Percentiles rank a stretch among this genome's conserved stretches.
phyloP scores from a whole-genome alignment of 1,284 basidiomycete genomes.

The Malassezia furfur region DNA sequence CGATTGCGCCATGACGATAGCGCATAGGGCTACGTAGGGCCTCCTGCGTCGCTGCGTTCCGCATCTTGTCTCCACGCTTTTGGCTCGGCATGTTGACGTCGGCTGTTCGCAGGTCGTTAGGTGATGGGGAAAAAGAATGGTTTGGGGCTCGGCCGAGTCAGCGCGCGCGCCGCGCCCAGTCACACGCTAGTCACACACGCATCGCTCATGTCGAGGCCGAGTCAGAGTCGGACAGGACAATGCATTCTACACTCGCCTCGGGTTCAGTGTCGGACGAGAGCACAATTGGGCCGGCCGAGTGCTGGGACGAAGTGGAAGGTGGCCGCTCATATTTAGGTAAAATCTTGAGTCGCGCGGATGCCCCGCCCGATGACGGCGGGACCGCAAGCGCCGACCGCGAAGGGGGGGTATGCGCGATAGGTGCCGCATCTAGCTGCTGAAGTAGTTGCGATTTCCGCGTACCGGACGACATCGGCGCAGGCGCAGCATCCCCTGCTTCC shows the following conservation, averaged over 20 bases:
- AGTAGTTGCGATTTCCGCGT: constrained; percentile 5
- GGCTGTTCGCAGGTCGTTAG: neutral
- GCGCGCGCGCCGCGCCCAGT: neutral
- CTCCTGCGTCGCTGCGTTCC: constrained; percentile 22
- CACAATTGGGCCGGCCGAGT: neutral
- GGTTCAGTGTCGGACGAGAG: constrained; percentile 1
- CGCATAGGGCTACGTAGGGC: constrained; percentile 20
- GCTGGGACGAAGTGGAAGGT: neutral
- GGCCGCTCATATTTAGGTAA: neutral
- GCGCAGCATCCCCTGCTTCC: too few relatives aligned
- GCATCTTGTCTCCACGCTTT: constrained; percentile 19
- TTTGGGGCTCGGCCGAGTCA: constrained; percentile 5
- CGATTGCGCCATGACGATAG: constrained; percentile 20
- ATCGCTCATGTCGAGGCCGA: neutral
- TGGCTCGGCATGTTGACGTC: constrained; percentile 14
- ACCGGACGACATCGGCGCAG: neutral
- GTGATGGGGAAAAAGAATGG: neutral
- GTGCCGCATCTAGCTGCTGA: neutral
- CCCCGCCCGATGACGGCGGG: neutral
- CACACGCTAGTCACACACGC: neutral
- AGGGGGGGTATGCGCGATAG: neutral
- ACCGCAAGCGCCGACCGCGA: too few relatives aligned
- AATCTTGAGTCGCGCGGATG: neutral
- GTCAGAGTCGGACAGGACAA: neutral
- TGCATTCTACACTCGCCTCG: neutral